Evolutionary conservation across 2,329 filamentous ascomycete genomes (phyloP).

Genomic region (Hypoxylon sp.): DNA sequence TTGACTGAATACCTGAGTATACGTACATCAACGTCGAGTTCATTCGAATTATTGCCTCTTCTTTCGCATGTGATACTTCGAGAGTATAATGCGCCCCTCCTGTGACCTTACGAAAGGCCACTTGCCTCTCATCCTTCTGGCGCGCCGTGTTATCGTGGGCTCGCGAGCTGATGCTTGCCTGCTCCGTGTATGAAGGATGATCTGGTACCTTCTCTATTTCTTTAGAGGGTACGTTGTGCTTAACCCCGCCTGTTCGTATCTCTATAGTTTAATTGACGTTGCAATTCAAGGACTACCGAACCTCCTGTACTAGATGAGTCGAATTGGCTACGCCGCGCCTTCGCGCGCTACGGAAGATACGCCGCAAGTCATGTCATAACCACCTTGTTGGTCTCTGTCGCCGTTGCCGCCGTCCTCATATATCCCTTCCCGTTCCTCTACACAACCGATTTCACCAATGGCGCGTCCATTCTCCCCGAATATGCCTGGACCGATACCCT

Average conservation of each 20-base stretch:
- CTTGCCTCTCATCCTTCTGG: slow-evolving; percentile 36
- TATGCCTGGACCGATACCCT: slow-evolving; percentile 86
- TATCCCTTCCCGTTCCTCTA: slow-evolving; percentile 84
- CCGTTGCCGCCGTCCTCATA: slow-evolving; percentile 77
- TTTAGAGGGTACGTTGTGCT: slow-evolving; percentile 76
- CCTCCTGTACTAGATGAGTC: slow-evolving; percentile 75
- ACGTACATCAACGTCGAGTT: slow-evolving; percentile 18
- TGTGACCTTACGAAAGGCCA: slow-evolving; percentile 37
- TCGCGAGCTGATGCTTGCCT: slow-evolving; percentile 33
- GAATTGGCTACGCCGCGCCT: slow-evolving; percentile 75
- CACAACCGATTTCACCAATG: slow-evolving; percentile 78
- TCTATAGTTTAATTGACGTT: slow-evolving; percentile 42
- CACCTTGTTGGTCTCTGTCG: slow-evolving; percentile 81
- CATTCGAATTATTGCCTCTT: slow-evolving; percentile 5
- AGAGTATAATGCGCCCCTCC: slow-evolving; percentile 42
- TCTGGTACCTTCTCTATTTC: slow-evolving; percentile 84
- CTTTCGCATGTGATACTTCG: slow-evolving; percentile 29
- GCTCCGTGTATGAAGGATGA: slow-evolving; percentile 64
- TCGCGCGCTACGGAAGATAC: slow-evolving; percentile 78
- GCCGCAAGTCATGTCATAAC: slow-evolving; percentile 81
- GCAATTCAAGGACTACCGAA: slow-evolving; percentile 75
- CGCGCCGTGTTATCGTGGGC: slow-evolving; percentile 40
- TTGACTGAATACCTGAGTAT: slow-evolving; percentile 12
- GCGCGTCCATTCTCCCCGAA: slow-evolving; percentile 79
- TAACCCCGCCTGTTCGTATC: slow-evolving; percentile 8